Evolutionary conservation across 805 yeast species (phyloP), one percentile per base, ranked within the genome.

Genomic region (Pichia scutulata): DNA sequence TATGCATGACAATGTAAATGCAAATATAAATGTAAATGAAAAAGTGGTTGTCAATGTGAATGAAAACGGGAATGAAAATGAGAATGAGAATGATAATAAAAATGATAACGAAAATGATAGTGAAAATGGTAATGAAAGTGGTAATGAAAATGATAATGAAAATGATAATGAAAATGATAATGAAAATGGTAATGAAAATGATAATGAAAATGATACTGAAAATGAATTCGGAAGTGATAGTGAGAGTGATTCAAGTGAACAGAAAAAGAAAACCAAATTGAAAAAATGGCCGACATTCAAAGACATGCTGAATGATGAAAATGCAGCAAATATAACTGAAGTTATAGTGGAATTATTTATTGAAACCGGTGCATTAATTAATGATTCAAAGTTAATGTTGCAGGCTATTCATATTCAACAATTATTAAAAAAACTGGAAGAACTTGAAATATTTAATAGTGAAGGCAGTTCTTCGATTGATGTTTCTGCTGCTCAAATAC

Each of bases 381-480:
- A 81, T 52, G 92, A 86, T 59, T 70, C 81, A 66, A 81, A 82
- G 57, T 64, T 86, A 52, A 74, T 84, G 73, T 59, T 81, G 44
- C 67, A 86, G 48, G 74, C 82, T 0, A 63, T 73, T 52, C 81
- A 81, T 59, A 80, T 73, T 1, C 63, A 77, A 45, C 78, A 76
- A 47, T 76, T 80, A 77, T 26, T 37, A 36, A 30, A 24, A 6
- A 46, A 44, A 16, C 24, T 39, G 12, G 23, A 41, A 36, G 26
- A 30, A 16, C 18, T 13, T 21, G 24, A 26, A 4, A 22, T 18
- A 28, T 24, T n/a, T 22, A 21, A 23, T 14, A 3, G 26, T 40
- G 25, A 40, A 6, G 13, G 16, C 22, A 26, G 2, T 19, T 22
- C 25, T 16, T 40, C 26, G 9, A 40, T 2, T 40, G 5, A n/a